A percentile compares a stretch with the other conserved stretches of the same genome.
Evolutionary conservation across 169 alveolate species (phyloP).

Genomic region (Plasmodium coatneyi): DNA sequence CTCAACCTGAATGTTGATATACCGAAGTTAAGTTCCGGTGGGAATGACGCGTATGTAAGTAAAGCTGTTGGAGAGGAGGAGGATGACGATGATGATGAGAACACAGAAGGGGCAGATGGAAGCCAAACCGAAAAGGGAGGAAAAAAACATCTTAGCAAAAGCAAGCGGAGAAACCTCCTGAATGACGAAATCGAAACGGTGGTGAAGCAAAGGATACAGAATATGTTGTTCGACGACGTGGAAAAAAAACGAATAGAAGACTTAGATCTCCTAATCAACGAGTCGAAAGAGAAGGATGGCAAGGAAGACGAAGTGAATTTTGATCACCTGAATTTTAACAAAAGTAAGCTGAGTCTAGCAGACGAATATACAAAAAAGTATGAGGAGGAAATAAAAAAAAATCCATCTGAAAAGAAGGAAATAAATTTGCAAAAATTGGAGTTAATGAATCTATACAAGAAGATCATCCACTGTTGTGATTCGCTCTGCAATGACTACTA

Average conservation of each 20-base stretch:
- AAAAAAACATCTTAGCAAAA: background rate
- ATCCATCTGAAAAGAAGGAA: constrained; percentile 77
- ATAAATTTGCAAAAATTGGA: constrained; percentile 75
- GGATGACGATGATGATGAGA: constrained; percentile 15
- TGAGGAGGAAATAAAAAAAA: constrained; percentile 78
- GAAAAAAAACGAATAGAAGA: constrained; percentile 80
- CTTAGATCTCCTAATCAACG: constrained; percentile 52
- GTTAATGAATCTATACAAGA: constrained; percentile 80
- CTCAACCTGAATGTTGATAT: constrained; percentile 84
- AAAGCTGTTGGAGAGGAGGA: constrained; percentile 33
- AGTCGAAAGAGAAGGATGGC: constrained; percentile 4
- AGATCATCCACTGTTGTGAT: constrained; percentile 82
- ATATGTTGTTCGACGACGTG: constrained; percentile 85
- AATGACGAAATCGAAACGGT: constrained; percentile 79
- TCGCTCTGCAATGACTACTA: constrained; percentile 81
- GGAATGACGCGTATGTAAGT: constrained; percentile 43
- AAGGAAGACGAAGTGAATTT: constrained; percentile 72
- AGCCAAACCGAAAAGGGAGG: background rate
- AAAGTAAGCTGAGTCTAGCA: constrained; percentile 83
- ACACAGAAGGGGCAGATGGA: background rate
- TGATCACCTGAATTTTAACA: constrained; percentile 80
- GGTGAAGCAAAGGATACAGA: constrained; percentile 82
- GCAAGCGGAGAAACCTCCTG: constrained; percentile 9
- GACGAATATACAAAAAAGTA: constrained; percentile 84
- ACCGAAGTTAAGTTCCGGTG: constrained; percentile 77